Base-by-base conservation (phyloP, 2,329 filamentous ascomycete genomes). In the Bipolaris oryzae region DNA sequence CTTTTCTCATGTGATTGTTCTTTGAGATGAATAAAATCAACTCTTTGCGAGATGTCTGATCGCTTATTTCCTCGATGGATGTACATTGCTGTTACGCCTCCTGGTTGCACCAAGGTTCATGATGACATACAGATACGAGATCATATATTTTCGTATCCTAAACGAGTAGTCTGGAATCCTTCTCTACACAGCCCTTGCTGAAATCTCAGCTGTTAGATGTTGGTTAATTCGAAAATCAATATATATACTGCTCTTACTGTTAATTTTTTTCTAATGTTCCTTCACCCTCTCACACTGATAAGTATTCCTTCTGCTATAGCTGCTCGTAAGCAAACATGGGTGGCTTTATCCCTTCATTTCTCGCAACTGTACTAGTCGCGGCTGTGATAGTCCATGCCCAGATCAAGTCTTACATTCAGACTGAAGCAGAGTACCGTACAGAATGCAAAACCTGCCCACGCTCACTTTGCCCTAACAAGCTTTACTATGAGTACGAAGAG, bases 371-470 rank as follows among this genome's bases (percentile, higher is more conserved):
- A 15, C 1, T 37, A 25, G 13, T 25, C 2, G 25, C 20, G 13
- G 33, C 2, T 57, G 5, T 11, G 45, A 7, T 7, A 9, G 11
- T 23, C 5, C 31, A 46, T 43, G 18, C 50, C 2, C 55, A 54
- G 1, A 3, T 59, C 31, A 60, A 65, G 39, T 48, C 64, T 2
- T 68, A 63, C 48, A 70, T 72, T 41, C 58, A 41, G 28, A 67
- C 60, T 3, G 31, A 42, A 11, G 64, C 64, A 10, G 70, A 73
- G 20, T 63, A 61, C 48, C 61, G 61, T 34, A 72, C 71, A 0
- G 71, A 73, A 55, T 73, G 71, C 53, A 73, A 73, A 42, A 71
- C 69, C 4, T 72, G 69, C 44, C 69, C 71, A 21, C 62, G 62
- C n/a, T 66, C 66, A 11, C 55, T 73, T 0, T 72, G 71, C 45